phyloP scores from a whole-genome alignment of 305 asterid species.

The Nicotiana rustica region DNA sequence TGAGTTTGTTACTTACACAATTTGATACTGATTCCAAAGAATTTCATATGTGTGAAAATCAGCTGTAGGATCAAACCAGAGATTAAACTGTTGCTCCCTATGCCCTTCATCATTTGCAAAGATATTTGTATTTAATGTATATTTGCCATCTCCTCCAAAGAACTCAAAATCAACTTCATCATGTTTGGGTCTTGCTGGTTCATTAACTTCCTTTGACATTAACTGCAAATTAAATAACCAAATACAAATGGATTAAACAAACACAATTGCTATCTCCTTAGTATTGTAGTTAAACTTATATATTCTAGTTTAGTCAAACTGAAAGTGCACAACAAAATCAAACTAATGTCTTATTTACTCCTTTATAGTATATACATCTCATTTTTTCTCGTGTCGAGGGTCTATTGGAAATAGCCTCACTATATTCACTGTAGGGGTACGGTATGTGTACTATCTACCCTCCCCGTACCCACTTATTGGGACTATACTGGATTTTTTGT shows the following conservation, averaged over 20 bases:
- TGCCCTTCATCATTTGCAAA: conserved; percentile 45
- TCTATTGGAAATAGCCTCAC: no score
- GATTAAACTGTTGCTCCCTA: conserved; percentile 48
- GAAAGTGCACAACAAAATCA: neutral
- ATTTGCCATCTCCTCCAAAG: conserved; percentile 41
- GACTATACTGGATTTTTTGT: no score
- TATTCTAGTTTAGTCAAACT: no score
- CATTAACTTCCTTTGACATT: conserved; percentile 29
- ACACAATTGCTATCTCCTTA: no score
- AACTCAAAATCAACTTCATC: conserved; percentile 54
- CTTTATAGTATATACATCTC: neutral
- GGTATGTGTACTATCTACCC: no score
- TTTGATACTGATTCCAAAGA: conserved; percentile 50
- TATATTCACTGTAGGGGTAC: no score
- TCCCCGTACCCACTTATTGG: no score
- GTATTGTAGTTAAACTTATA: no score
- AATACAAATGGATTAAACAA: neutral
- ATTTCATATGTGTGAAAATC: conserved; percentile 45
- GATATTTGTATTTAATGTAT: conserved; percentile 44
- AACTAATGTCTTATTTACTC: neutral
- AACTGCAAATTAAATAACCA: conserved; percentile 39
- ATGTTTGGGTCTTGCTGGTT: conserved; percentile 8
- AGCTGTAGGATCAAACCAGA: conserved; percentile 49
- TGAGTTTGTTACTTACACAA: conserved; percentile 36
- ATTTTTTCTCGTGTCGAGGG: no score